phyloP scores from a whole-genome alignment of 129 eudicot genomes.

The Saposhnikovia divaricata region DNA sequence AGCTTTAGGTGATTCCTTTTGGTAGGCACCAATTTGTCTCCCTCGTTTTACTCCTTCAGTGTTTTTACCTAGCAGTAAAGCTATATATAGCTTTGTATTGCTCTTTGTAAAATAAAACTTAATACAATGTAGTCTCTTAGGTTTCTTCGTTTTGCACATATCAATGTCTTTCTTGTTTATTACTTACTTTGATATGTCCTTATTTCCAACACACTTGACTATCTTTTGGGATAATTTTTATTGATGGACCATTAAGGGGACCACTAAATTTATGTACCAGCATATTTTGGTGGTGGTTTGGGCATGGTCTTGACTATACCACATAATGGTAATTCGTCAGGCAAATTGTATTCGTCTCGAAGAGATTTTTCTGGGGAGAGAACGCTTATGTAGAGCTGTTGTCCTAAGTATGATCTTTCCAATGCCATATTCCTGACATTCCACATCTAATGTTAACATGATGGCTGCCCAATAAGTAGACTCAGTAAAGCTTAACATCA shows the following conservation, averaged over 20 bases:
- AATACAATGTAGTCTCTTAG: no score
- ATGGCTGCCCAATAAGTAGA: constrained; percentile 61
- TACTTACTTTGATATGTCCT: no score
- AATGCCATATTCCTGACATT: constrained; percentile 10
- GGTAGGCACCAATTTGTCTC: no score
- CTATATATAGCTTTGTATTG: no score
- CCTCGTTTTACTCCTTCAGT: no score
- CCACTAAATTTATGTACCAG: not conserved
- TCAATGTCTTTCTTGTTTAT: no score
- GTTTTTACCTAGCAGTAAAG: no score
- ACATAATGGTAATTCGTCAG: constrained; percentile 18
- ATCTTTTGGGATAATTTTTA: not conserved
- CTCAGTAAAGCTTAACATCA: no score
- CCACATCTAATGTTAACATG: constrained; percentile 44
- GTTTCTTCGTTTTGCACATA: no score
- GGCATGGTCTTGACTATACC: constrained; percentile 39
- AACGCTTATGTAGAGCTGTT: constrained; percentile 32
- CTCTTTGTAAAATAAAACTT: no score
- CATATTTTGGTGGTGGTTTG: not conserved
- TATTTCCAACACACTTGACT: no score
- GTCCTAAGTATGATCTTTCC: constrained; percentile 39
- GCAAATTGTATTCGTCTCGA: constrained; percentile 34
- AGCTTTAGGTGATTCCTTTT: no score
- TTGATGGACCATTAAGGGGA: not conserved
- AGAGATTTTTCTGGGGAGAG: constrained; percentile 16